Base-by-base conservation (phyloP, 169 alveolate species). In the Plasmodium gaboni region DNA sequence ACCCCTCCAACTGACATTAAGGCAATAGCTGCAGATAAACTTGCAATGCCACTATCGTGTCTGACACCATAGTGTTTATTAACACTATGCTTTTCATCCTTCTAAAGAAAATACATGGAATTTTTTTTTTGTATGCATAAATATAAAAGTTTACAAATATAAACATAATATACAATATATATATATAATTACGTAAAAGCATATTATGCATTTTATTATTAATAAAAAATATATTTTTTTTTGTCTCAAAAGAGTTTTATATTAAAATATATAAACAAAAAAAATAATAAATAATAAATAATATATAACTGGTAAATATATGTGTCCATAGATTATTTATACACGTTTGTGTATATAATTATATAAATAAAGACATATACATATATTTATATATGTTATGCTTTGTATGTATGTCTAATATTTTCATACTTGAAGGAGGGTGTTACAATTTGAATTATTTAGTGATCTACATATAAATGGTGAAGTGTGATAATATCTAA, bases 1-100 rank as follows among this genome's bases (percentile, higher is more conserved):
- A 83, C 91, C 86, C 96, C 96, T 69, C 96, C 96, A 7, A 94
- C 96, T 17, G 96, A 94, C 95, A 94, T 94, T 50, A 94, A 92
- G 8, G 96, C 96, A 32, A 94, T 95, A 12, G 96, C 96, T 55
- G 96, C 96, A 13, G 95, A 94, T 32, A 94, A 78, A 8, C 95
- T 94, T 59, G 96, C 95, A 19, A 94, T 91, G 2, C 96, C 96
- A 19, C 96, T 95, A 65, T 94, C 96, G 69, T 94, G 93, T 78
- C 96, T 89, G 12, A 91, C 95, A 26, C 96, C 96, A 65, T 90
- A 88, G 8, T 83, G 22, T 13, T 55, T 57, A 73, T 68, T 68
- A 60, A 83, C 28, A 22, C 65, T 17, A 60, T 9, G 32, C n/a
- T 72, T 70, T 28, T 83, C 91, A 51, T 83, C 83, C 48, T 65